phyloP scores from a whole-genome alignment of 192 early-diverging fungal species.

The Dimargaris cristalligena region DNA sequence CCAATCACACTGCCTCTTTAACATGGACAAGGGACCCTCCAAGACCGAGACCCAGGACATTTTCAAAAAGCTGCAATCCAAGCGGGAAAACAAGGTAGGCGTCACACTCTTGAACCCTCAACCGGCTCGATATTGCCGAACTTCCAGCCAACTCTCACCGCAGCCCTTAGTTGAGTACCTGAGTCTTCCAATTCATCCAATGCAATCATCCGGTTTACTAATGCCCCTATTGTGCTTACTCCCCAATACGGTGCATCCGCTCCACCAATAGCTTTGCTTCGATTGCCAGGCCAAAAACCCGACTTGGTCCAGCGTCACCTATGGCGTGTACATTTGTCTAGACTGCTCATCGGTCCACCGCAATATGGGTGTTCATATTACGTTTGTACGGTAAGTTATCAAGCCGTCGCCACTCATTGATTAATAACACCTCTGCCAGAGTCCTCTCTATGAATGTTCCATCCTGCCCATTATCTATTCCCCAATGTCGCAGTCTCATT shows the following conservation, averaged over 20 bases:
- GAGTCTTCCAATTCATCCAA: background rate
- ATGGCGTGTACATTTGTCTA: conserved; percentile 87
- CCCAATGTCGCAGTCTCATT: background rate
- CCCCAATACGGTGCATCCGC: too few relatives aligned
- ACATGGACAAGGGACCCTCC: conserved; percentile 4
- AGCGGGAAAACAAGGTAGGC: conserved; percentile 44
- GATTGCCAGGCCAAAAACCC: conserved; percentile 92
- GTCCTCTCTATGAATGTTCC: background rate
- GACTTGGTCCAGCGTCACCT: conserved; percentile 86
- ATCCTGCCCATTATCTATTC: conserved; percentile 11
- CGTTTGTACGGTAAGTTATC: conserved; percentile 82
- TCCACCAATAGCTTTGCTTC: conserved; percentile 54
- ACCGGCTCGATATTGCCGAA: background rate
- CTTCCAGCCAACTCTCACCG: conserved; percentile 4
- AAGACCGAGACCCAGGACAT: conserved; percentile 42
- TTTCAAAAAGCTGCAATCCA: conserved; percentile 46
- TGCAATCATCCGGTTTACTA: background rate
- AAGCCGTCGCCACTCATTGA: too few relatives aligned
- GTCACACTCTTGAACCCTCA: background rate
- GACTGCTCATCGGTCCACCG: conserved; percentile 93
- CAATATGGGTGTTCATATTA: conserved; percentile 94
- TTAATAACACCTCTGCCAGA: too few relatives aligned
- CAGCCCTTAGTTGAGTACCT: background rate
- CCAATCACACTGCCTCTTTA: too few relatives aligned
- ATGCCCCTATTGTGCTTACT: too few relatives aligned